phyloP scores from a whole-genome alignment of 257 asterid genomes.

The Apocynum venetum region DNA sequence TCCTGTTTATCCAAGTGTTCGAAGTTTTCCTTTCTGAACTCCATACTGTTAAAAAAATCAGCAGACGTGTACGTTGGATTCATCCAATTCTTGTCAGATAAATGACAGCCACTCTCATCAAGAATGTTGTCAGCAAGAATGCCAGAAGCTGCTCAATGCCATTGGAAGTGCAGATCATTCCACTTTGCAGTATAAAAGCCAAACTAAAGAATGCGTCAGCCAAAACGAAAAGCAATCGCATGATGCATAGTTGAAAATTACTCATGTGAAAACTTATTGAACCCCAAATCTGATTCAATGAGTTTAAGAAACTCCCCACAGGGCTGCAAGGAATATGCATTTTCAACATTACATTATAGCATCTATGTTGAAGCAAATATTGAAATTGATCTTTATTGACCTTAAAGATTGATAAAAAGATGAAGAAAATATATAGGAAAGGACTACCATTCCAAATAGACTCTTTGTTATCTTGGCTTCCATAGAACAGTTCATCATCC shows the following conservation, averaged over 20 bases:
- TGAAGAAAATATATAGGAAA: constrained; percentile 11
- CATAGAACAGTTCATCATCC: constrained; percentile 34
- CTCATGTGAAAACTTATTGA: background rate
- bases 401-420: constrained; percentile 13
- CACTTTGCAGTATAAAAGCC: background rate
- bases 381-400: constrained; percentile 9
- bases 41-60: constrained; percentile 34
- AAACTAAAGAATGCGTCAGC: background rate
- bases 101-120: constrained; percentile 35
- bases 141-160: constrained; percentile 31
- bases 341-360: background rate
- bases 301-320: background rate
- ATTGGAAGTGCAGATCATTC: constrained; percentile 10
- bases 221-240: constrained; percentile 2
- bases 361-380: background rate
- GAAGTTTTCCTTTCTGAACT: constrained; percentile 32
- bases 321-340: background rate
- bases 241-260: background rate
- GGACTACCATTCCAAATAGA: constrained; percentile 43
- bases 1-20: constrained; percentile 38
- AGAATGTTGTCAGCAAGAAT: constrained; percentile 31
- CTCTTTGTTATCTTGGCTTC: constrained; percentile 24
- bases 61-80: constrained; percentile 33
- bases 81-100: constrained; percentile 29
- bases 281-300: constrained; percentile 1